These are phyloP conservation scores for Avena sativa DNA, from an alignment of 176 grass and related monocot species.

Conservation along the genomic window DNA sequence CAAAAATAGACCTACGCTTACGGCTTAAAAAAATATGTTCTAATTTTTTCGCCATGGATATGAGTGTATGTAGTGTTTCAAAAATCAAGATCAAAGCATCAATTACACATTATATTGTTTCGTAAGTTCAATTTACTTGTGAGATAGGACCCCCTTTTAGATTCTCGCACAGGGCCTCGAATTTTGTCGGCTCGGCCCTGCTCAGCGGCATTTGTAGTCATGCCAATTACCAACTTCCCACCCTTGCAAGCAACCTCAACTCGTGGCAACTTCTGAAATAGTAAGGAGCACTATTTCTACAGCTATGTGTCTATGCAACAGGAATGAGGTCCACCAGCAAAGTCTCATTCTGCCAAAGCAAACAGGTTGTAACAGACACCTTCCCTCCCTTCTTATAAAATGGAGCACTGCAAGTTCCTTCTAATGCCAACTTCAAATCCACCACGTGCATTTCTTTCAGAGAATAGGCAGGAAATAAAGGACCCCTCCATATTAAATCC, in stretches of 20 bases:
- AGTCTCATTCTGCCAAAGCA: not conserved
- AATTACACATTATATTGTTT: too few relatives aligned
- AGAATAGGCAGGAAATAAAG: conserved; percentile 6
- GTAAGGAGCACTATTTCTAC: not conserved
- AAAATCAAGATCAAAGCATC: too few relatives aligned
- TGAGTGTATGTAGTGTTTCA: too few relatives aligned
- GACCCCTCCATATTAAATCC: not conserved
- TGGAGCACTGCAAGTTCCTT: conserved; percentile 2
- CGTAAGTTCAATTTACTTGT: too few relatives aligned
- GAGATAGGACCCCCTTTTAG: too few relatives aligned
- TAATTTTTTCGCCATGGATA: too few relatives aligned
- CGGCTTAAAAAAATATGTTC: too few relatives aligned
- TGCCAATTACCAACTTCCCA: conserved; percentile 12
- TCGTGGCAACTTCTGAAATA: conserved; percentile 2
- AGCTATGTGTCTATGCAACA: not conserved
- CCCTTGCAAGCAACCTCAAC: not conserved
- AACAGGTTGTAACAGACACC: conserved; percentile 10
- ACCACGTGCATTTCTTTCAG: conserved; percentile 1
- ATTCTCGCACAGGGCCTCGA: too few relatives aligned
- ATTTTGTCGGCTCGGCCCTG: too few relatives aligned
- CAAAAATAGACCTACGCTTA: too few relatives aligned
- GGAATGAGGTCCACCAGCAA: not conserved
- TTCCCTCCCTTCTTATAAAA: not conserved
- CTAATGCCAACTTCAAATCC: not conserved
- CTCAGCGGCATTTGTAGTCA: conserved; percentile 4